These are phyloP conservation scores for Entomortierella beljakovae DNA, from an alignment of 192 early-diverging fungal species.

Conservation along the genomic window DNA sequence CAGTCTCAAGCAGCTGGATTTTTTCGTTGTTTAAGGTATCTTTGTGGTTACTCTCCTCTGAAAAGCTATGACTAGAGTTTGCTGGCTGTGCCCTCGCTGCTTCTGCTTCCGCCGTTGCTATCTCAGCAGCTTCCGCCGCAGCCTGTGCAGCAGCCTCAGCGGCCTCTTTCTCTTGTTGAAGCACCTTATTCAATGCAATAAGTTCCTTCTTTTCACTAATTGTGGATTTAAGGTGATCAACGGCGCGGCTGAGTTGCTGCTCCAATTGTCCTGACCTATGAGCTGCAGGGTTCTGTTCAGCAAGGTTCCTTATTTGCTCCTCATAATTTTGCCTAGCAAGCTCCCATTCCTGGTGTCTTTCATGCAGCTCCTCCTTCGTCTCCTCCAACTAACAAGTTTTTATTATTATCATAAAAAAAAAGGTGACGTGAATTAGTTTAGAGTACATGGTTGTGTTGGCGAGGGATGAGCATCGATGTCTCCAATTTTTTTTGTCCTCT, in stretches of 20 bases:
- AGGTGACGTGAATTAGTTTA: no score
- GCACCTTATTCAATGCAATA: conserved; percentile 1
- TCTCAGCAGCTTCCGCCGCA: conserved; percentile 6
- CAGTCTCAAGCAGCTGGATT: conserved; percentile 8
- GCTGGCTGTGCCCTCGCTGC: conserved; percentile 1
- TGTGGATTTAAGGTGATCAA: conserved; percentile 22
- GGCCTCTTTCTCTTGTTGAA: conserved; percentile 17
- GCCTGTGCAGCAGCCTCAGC: conserved; percentile 2
- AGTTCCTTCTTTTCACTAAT: conserved; percentile 34
- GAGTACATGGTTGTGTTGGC: not conserved
- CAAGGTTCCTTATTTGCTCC: conserved; percentile 27
- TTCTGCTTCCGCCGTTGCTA: not conserved
- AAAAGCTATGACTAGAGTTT: not conserved
- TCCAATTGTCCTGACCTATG: conserved; percentile 47
- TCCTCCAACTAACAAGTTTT: conserved; percentile 19
- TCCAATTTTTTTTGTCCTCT: not conserved
- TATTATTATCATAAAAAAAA: no score
- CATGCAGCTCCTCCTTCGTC: conserved; percentile 20
- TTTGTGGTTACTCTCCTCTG: not conserved
- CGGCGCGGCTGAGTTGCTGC: conserved; percentile 27
- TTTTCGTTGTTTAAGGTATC: not conserved
- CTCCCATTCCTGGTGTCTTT: conserved; percentile 47
- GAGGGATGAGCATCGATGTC: not conserved
- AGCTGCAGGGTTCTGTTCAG: conserved; percentile 33
- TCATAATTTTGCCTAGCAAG: conserved; percentile 41